Evolutionary conservation across 768 basidiomycete species (phyloP).

Genomic region (Austroboletus eburneus): DNA sequence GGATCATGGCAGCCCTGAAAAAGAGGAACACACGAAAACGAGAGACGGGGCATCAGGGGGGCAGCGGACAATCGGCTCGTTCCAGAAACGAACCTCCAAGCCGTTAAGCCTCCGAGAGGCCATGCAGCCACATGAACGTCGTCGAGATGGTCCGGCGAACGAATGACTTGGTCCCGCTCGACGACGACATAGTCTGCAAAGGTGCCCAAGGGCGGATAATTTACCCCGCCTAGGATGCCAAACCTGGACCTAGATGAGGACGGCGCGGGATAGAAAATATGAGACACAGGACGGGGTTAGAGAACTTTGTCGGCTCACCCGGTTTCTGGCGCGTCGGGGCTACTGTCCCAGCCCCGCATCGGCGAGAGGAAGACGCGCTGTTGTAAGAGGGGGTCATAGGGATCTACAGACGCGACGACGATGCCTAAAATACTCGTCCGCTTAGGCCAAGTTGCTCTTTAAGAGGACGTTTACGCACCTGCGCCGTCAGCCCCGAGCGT

Average conservation of each 20-base stretch:
- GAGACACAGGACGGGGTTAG: background rate
- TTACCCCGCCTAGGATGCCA: conserved; percentile 60
- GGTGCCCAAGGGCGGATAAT: conserved; percentile 56
- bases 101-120: conserved; percentile 75
- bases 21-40: background rate
- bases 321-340: conserved; percentile 62
- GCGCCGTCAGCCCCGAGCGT: conserved; percentile 73
- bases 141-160: conserved; percentile 60
- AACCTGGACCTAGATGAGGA: conserved; percentile 39
- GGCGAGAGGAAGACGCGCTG: conserved; percentile 74
- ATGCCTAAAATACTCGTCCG: conserved; percentile 40
- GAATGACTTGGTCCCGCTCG: conserved; percentile 62
- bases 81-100: conserved; percentile 66
- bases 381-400: conserved; percentile 52
- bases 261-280: background rate
- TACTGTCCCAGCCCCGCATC: conserved; percentile 68
- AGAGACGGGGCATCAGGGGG: no score
- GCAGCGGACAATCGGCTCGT: no score
- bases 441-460: background rate
- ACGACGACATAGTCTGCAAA: conserved; percentile 76
- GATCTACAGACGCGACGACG: conserved; percentile 54
- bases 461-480: conserved; percentile 39
- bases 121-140: conserved; percentile 71
- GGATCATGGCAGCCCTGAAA: conserved; percentile 60
- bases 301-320: conserved; percentile 35